Base-by-base conservation (phyloP, 306 rosid genomes). In the Vicia villosa region DNA sequence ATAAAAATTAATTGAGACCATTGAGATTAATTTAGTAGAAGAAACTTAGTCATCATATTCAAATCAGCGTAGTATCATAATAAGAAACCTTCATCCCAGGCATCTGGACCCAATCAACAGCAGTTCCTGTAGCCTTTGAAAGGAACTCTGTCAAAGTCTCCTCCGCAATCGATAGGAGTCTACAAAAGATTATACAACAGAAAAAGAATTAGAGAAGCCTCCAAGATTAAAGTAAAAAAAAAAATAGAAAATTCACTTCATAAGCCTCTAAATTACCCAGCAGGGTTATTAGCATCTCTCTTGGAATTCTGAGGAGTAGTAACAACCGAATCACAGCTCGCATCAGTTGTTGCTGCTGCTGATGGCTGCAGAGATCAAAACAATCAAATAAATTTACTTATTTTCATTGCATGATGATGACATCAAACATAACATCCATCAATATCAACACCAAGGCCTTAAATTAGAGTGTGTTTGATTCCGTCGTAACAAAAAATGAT, bases 61-160 rank as follows among this genome's bases (percentile, higher is more conserved):
- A 51, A 73, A 74, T 66, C 57, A 61, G 37, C 28, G 64, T 12
- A 19, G 32, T 17, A 76, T 66, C 64, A 54, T 50, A 45, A 43
- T 21, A 36, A 69, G 24, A 54, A 50, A 95, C 99, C 99, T 95
- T 95, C 99, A 95, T 95, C 97, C 99, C 99, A 89, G 99, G 96
- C 99, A 95, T 87, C 97, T 95, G 99, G 96, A 95, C 97, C 99
- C 99, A 95, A 87, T 95, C 97, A 69, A 95, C 97, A 95, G 99
- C 99, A 86, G 97, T 95, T 88, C 99, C 99, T 57, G 99, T 95
- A 82, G 99, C 99, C 92, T 95, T 95, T 38, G 99, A 95, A 82
- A 95, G 96, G 96, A 95, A 95, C 96, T 91, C 99, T 77, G 99
- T 83, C 95, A 95, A 86, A 73, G 95, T 91, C 86, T 91, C 99